A percentile compares a stretch with the other conserved stretches of the same genome.
Conservation (phyloP, 2,329 filamentous ascomycete genomes). For the Calonectria pseudoreteaudii region DNA sequence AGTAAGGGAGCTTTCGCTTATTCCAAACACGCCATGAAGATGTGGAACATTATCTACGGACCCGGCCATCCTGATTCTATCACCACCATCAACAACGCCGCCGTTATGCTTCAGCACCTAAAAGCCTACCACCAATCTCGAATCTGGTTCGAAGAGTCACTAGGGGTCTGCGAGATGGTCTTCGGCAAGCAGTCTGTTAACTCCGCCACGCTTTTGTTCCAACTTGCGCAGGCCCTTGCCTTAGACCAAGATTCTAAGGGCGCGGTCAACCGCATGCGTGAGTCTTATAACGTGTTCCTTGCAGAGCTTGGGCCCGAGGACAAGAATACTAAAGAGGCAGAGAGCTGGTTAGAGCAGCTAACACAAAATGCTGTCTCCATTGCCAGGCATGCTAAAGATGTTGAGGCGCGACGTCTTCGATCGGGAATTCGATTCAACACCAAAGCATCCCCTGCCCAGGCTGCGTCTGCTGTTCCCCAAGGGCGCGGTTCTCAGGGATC, state of each 20-base stretch:
- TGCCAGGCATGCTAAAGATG: slow-evolving; percentile 91
- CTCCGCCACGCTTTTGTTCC: slow-evolving; percentile 94
- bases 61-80: slow-evolving; percentile 95
- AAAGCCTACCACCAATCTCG: slow-evolving; percentile 96
- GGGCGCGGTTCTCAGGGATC: slow-evolving; percentile 45
- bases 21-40: slow-evolving; percentile 89
- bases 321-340: slow-evolving; percentile 97
- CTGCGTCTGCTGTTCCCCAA: slow-evolving; percentile 47
- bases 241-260: slow-evolving; percentile 95
- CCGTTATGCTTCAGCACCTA: slow-evolving; percentile 96
- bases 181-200: slow-evolving; percentile 93
- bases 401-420: slow-evolving; percentile 79
- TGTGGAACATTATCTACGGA: slow-evolving; percentile 98
- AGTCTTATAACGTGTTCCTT: slow-evolving; percentile 96
- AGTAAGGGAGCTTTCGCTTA: slow-evolving; percentile 89
- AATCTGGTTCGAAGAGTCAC: slow-evolving; percentile 95
- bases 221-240: slow-evolving; percentile 93
- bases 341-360: slow-evolving; percentile 95
- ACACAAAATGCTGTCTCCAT: slow-evolving; percentile 96
- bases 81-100: slow-evolving; percentile 98
- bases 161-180: slow-evolving; percentile 88
- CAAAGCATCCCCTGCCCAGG: slow-evolving; percentile 40
- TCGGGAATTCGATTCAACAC: slow-evolving; percentile 75
- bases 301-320: slow-evolving; percentile 87
- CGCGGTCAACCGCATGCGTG: slow-evolving; percentile 92